phyloP scores from a whole-genome alignment of 2,329 filamentous ascomycete genomes.

The Fusarium robinianum region DNA sequence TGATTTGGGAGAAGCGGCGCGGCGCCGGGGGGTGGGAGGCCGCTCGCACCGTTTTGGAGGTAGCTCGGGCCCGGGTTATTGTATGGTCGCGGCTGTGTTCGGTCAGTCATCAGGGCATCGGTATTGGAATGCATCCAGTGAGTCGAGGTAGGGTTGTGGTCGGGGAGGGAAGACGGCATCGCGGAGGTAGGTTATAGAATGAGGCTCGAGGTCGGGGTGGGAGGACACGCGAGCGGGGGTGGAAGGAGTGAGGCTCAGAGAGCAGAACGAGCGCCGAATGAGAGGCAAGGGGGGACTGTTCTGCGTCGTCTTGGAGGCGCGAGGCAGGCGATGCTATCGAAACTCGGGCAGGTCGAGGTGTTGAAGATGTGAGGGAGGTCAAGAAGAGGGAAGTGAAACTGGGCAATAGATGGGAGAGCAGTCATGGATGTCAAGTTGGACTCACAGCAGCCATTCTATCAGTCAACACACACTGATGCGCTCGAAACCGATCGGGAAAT shows the following conservation, averaged over 20 bases:
- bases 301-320: conserved; percentile 1
- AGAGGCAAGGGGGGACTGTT: not conserved
- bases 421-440: conserved; percentile 30
- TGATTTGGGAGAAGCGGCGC: conserved; percentile 70
- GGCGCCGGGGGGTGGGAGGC: conserved; percentile 60
- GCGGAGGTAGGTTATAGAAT: conserved; percentile 16
- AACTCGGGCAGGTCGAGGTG: too few relatives aligned
- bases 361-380: conserved; percentile 13
- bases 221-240: conserved; percentile 31
- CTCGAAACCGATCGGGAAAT: conserved; percentile 30
- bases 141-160: not conserved
- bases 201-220: conserved; percentile 24
- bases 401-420: too few relatives aligned
- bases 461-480: conserved; percentile 39
- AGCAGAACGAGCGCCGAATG: conserved; percentile 1
- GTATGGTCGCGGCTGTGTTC: conserved; percentile 48
- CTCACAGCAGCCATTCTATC: conserved; percentile 52
- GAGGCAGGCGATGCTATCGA: too few relatives aligned
- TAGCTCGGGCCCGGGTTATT: conserved; percentile 62
- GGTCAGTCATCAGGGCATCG: conserved; percentile 28
- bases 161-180: conserved; percentile 10
- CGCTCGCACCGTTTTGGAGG: conserved; percentile 64
- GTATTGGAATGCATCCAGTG: conserved; percentile 2
- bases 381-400: conserved; percentile 14
- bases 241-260: conserved; percentile 6